Conservation (phyloP, 2,329 filamentous ascomycete species). For the Paracoccidioides lutzii region DNA sequence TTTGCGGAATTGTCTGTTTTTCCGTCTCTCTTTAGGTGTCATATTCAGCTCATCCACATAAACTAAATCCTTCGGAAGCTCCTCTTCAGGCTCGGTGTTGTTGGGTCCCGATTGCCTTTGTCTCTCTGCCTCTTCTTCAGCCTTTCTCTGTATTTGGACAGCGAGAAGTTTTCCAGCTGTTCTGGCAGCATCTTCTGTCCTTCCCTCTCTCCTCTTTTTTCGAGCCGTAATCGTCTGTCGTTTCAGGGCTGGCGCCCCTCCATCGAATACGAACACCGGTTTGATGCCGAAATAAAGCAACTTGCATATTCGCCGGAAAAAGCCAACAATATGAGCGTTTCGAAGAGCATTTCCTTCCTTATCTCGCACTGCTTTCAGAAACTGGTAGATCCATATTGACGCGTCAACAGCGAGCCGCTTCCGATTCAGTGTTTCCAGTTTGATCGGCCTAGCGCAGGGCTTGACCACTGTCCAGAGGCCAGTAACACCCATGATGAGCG, state of each 20-base stretch:
- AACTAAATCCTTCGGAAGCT: conserved; percentile 59
- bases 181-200: conserved; percentile 79
- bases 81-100: conserved; percentile 47
- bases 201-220: conserved; percentile 69
- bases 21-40: conserved; percentile 59
- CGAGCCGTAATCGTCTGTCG: conserved; percentile 73
- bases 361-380: conserved; percentile 94
- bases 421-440: conserved; percentile 88
- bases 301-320: conserved; percentile 97
- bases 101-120: conserved; percentile 29
- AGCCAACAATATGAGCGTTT: conserved; percentile 91
- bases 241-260: conserved; percentile 82
- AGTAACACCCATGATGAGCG: conserved; percentile 72
- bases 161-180: conserved; percentile 87
- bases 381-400: conserved; percentile 99
- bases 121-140: conserved; percentile 69
- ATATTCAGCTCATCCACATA: conserved; percentile 87
- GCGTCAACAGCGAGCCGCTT: conserved; percentile 95
- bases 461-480: conserved; percentile 94
- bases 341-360: conserved; percentile 94
- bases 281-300: conserved; percentile 91
- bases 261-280: conserved; percentile 96
- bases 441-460: conserved; percentile 88
- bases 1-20: conserved; percentile 69
- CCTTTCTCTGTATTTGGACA: conserved; percentile 82